Evolutionary conservation across 306 rosid species (phyloP), one percentile per base, ranked within the genome.

Genomic region (Abrus pulchellus): DNA sequence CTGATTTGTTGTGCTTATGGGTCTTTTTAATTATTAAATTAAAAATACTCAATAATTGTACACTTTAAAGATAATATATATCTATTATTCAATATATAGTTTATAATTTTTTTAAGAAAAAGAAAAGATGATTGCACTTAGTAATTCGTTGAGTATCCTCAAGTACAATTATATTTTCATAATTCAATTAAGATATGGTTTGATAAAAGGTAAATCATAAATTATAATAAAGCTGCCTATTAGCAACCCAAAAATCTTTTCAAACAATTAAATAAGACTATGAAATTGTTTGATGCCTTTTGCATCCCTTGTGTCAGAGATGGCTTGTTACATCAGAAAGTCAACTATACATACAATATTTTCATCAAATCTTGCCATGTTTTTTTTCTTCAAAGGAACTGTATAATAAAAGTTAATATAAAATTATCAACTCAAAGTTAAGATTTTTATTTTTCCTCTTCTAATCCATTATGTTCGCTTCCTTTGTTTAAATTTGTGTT

Each of bases 291-390:
- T 5, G 33, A 59, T 59, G 5, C 32, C 76, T 8, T 2, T 54
- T 5, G 6, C 40, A 45, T 79, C 33, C 60, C 9, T 7, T 28
- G 43, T 79, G 83, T 70, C 77, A 70, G 64, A 47, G 70, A 40
- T 71, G 56, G 45, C 64, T 80, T 61, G 66, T 52, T 38, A 20
- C 28, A 71, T 48, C 56, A 28, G 0, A 38, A 71, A 80, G 78
- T 80, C 83, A 80, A 71, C 83, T 43, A 66, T 27, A 28, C 13
- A 78, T 70, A 12, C 11, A 60, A 80, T 71, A 80, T 43, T 74
- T 44, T 80, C 28, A 60, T 71, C 55, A 60, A 29, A 50, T 48
- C 61, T 70, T 47, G 70, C 61, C 3, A 8, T n/a, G 6, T 20
- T 20, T 20, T 20, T 20, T 20, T 20, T 20, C 20, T 20, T 20